These are phyloP conservation scores for Clitoria ternatea DNA, from an alignment of 306 rosid genomes.

Conservation along the genomic window DNA sequence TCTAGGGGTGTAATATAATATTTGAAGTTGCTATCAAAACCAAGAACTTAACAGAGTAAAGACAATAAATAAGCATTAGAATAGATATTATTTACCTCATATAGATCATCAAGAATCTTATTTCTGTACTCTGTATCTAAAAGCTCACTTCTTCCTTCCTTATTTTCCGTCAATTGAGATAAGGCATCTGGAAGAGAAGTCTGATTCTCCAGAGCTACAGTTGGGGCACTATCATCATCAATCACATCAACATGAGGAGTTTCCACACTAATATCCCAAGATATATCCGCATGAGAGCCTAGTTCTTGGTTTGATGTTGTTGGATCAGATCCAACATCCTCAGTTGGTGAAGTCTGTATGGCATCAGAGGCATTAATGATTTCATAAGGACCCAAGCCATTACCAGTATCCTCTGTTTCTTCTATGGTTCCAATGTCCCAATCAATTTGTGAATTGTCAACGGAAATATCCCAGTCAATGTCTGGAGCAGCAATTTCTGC, in stretches of 20 bases:
- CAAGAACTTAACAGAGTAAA: neutral
- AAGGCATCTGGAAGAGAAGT: constrained; percentile 37
- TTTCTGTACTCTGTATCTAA: constrained; percentile 84
- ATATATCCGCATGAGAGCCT: constrained; percentile 45
- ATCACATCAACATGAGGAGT: constrained; percentile 70
- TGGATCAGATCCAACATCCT: constrained; percentile 44
- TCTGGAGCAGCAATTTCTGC: constrained; percentile 42
- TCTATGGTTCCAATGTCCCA: constrained; percentile 86
- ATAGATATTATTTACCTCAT: constrained; percentile 54
- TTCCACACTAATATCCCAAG: constrained; percentile 89
- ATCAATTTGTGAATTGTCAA: constrained; percentile 76
- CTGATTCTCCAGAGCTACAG: constrained; percentile 40
- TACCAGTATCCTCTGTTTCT: constrained; percentile 68
- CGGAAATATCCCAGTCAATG: constrained; percentile 91
- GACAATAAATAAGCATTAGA: neutral
- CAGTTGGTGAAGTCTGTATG: constrained; percentile 40
- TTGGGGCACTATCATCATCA: constrained; percentile 50
- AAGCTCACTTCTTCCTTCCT: constrained; percentile 72
- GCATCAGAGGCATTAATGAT: constrained; percentile 72
- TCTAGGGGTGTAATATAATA: no score
- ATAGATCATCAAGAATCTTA: constrained; percentile 84
- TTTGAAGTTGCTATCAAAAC: neutral
- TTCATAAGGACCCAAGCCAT: constrained; percentile 92
- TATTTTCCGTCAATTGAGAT: constrained; percentile 43
- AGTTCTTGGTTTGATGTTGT: constrained; percentile 37